phyloP scores from a whole-genome alignment of 441 rosid genomes.

The Erodium chrysanthum region DNA sequence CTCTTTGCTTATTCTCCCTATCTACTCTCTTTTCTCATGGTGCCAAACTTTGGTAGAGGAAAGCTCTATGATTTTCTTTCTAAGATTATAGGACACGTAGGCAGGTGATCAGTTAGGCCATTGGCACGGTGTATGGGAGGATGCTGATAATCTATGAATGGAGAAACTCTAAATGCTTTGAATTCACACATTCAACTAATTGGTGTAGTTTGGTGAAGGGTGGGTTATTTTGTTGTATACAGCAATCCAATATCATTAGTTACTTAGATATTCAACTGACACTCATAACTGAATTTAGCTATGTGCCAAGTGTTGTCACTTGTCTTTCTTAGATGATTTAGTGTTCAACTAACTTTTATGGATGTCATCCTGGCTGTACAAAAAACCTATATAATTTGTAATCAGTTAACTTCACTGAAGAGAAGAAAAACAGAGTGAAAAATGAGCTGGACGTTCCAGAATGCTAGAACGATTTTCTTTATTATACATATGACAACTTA shows the following conservation, averaged over 20 bases:
- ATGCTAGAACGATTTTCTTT: neutral
- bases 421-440: neutral
- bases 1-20: neutral
- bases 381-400: neutral
- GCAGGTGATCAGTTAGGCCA: neutral
- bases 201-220: slow-evolving; percentile 1
- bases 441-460: neutral
- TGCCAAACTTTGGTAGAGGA: neutral
- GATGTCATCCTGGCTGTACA: neutral
- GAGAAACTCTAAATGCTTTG: neutral
- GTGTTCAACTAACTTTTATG: neutral
- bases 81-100: neutral
- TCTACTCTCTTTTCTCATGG: neutral
- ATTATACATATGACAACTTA: neutral
- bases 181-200: neutral
- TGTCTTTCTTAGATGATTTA: neutral
- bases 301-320: neutral
- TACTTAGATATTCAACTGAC: neutral
- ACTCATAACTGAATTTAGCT: neutral
- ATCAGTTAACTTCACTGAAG: neutral
- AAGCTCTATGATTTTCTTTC: neutral
- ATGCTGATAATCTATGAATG: neutral
- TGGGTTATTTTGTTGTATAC: neutral
- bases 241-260: neutral
- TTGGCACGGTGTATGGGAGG: neutral